Percentiles rank a stretch among this genome's conserved stretches.
Evolutionary conservation across 2,329 filamentous ascomycete genomes (phyloP).

Genomic region (Alternaria gaisen): DNA sequence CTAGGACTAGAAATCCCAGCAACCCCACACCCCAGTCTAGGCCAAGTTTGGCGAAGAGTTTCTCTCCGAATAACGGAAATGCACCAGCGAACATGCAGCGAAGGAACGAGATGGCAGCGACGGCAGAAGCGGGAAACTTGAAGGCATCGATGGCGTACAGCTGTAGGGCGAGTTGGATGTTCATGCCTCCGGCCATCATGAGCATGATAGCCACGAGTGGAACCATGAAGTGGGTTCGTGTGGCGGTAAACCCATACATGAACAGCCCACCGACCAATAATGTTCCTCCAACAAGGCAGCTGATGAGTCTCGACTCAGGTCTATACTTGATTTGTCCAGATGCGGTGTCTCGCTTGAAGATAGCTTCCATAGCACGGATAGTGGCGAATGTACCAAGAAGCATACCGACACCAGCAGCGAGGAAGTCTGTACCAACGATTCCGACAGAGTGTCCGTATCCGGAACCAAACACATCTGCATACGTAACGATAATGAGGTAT

Average conservation of each 20-base stretch:
- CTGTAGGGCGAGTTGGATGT: slow-evolving; percentile 19
- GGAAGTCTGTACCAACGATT: slow-evolving; percentile 23
- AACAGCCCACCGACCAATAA: slow-evolving; percentile 18
- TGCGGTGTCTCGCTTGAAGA: slow-evolving; percentile 15
- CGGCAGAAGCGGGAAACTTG: slow-evolving; percentile 22
- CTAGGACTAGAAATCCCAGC: slow-evolving; percentile 21
- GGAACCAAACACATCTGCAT: slow-evolving; percentile 17
- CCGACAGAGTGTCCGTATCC: slow-evolving; percentile 23
- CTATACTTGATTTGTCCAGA: slow-evolving; percentile 15
- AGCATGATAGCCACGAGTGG: slow-evolving; percentile 17
- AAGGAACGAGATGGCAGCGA: slow-evolving; percentile 21
- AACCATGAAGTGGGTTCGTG: slow-evolving; percentile 21
- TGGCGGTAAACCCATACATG: slow-evolving; percentile 24
- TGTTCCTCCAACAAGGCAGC: slow-evolving; percentile 14
- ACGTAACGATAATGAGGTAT: slow-evolving; percentile 25
- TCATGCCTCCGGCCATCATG: slow-evolving; percentile 16
- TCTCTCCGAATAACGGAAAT: slow-evolving; percentile 23
- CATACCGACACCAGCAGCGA: slow-evolving; percentile 20
- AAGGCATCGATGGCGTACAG: slow-evolving; percentile 22
- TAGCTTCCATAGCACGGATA: slow-evolving; percentile 22
- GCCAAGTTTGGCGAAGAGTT: slow-evolving; percentile 17
- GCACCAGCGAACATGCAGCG: slow-evolving; percentile 21
- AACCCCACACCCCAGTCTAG: slow-evolving; percentile 26
- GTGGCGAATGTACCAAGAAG: slow-evolving; percentile 23
- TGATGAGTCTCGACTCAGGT: slow-evolving; percentile 21